phyloP scores from a whole-genome alignment of 139 green algal genomes.

The Chlamydomonas schloesseri region DNA sequence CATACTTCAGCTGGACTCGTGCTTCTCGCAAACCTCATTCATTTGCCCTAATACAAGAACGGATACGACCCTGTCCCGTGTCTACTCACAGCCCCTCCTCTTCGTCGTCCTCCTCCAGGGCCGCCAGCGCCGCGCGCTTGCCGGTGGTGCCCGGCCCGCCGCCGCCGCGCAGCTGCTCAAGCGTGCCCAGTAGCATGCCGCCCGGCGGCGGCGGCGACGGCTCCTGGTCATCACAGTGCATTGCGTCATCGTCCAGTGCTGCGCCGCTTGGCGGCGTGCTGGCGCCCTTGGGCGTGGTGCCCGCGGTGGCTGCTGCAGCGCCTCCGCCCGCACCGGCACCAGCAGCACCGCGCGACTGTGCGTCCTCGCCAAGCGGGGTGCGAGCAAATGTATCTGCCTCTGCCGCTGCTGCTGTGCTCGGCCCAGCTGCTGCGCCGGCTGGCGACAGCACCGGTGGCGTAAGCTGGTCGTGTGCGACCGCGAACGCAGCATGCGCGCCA shows the following conservation, averaged over 20 bases:
- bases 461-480: background rate
- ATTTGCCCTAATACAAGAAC: too few relatives aligned
- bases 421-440: background rate
- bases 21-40: too few relatives aligned
- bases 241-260: background rate
- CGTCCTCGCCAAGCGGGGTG: background rate
- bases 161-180: background rate
- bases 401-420: background rate
- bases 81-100: background rate
- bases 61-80: too few relatives aligned
- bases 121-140: background rate
- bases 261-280: background rate
- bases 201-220: background rate
- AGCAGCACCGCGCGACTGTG: background rate
- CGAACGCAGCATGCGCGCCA: background rate
- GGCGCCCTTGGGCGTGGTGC: background rate
- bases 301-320: background rate
- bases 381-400: background rate
- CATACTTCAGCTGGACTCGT: too few relatives aligned
- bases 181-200: constrained; percentile 8
- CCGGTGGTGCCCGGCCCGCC: background rate
- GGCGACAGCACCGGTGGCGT: background rate
- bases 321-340: background rate
- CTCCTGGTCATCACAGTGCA: constrained; percentile 10
- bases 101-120: constrained; percentile 23